A percentile compares a stretch with the other conserved stretches of the same genome.
These are phyloP conservation scores for Chloris gayana DNA, from an alignment of 176 grass and related monocot genomes.

Conservation along the genomic window DNA sequence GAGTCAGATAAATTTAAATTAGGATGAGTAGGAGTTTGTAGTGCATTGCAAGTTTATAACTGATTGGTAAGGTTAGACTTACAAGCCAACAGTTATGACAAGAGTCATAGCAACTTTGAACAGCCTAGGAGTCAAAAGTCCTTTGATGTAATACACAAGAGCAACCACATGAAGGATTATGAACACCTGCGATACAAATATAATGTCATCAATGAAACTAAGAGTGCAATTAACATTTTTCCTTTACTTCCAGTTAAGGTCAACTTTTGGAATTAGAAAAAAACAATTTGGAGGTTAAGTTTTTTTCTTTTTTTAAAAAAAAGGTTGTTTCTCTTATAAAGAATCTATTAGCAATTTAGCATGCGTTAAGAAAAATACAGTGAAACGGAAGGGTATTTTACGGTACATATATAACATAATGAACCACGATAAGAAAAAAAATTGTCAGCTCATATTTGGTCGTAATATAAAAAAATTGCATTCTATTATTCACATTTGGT, in stretches of 20 bases:
- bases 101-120: slow-evolving; percentile 99
- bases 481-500: neutral
- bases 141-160: slow-evolving; percentile 96
- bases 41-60: neutral
- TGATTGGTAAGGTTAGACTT: slow-evolving; percentile 44
- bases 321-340: neutral
- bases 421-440: slow-evolving; percentile 6
- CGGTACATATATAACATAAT: slow-evolving; percentile 8
- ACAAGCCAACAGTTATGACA: slow-evolving; percentile 86
- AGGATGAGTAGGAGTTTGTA: slow-evolving; percentile 1
- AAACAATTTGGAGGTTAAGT: neutral
- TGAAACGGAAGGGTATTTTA: slow-evolving; percentile 20
- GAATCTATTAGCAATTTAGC: neutral
- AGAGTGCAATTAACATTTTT: slow-evolving; percentile 5
- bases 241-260: neutral
- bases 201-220: slow-evolving; percentile 21
- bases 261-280: slow-evolving; percentile 13
- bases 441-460: neutral
- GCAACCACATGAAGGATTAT: slow-evolving; percentile 98
- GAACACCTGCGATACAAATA: slow-evolving; percentile 77
- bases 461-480: no score
- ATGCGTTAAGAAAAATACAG: slow-evolving; percentile 6
- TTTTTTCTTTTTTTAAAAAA: no score
- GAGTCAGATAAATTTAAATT: slow-evolving; percentile 12
- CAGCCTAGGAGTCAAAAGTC: slow-evolving; percentile 83